Evolutionary conservation across 768 basidiomycete genomes (phyloP), one percentile per base, ranked within the genome.

Genomic region (Phylloporus rhodoxanthus): DNA sequence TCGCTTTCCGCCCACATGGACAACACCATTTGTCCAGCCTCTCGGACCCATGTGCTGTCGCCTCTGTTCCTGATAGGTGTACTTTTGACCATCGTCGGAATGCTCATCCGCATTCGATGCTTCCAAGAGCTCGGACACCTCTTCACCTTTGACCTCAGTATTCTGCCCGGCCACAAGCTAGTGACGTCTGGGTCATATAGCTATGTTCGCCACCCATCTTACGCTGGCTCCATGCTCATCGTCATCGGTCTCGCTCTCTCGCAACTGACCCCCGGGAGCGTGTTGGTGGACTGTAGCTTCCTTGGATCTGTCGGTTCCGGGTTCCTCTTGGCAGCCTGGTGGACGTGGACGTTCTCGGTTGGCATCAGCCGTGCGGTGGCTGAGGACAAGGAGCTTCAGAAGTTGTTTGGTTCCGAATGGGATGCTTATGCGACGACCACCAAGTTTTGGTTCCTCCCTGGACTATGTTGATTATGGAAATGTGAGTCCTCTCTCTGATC

Each of bases 101-200:
- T 72, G 50, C 68, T 72, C 61, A 72, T 80, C 54, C 77, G 79
- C 33, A 59, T 79, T 15, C 74, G 70, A 54, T 80, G 79, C 56
- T 81, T 78, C 72, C 67, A 63, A 47, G 70, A 75, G 20, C 75
- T 81, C 19, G 80, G 79, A 2, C 59, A 69, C 2, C 64, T 80
- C 48, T 82, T 82, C 68, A 81, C 80, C 0, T 81, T 80, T 59
- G 79, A 80, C 57, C 71, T 82, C 42, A 78, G 78, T 40, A 61
- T 81, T 36, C 76, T 75, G 47, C 77, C 78, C 2, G 61, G 67
- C 28, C 80, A 82, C 64, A 70, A 63, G 42, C 70, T 81, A 39
- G 65, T 81, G 53, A 79, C 77, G 3, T 59, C 63, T n/a, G 72
- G 77, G 17, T 75, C 71, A 50, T 81, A 81, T 58, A 50, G 63